Percentiles rank a stretch among this genome's conserved stretches.
phyloP scores from a whole-genome alignment of 768 basidiomycete genomes.

The Suillus tomentosus region DNA sequence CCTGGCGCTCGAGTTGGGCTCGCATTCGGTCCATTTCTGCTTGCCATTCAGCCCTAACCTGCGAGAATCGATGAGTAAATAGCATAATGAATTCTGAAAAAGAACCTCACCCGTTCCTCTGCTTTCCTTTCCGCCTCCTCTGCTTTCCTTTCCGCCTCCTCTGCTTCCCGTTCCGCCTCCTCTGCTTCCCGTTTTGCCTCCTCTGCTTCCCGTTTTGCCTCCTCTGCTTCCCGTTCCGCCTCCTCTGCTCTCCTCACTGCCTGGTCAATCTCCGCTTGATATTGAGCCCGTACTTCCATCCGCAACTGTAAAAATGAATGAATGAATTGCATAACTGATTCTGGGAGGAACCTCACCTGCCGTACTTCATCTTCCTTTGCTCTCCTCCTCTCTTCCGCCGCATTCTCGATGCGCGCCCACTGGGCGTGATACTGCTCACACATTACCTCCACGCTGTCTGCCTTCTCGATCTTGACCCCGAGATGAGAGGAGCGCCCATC shows the following conservation, averaged over 20 bases:
- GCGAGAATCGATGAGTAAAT: neutral
- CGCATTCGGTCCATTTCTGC: neutral
- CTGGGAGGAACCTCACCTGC: neutral
- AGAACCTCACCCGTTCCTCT: neutral
- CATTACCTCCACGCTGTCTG: neutral
- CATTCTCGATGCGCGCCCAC: neutral
- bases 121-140: neutral
- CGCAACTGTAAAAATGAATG: neutral
- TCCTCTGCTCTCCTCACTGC: neutral
- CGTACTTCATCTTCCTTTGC: neutral
- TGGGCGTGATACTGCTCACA: neutral
- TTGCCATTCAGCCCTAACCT: neutral
- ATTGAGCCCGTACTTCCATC: neutral
- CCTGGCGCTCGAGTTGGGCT: neutral
- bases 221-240: neutral
- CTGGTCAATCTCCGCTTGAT: neutral
- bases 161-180: neutral
- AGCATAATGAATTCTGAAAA: neutral
- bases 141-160: neutral
- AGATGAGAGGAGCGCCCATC: neutral
- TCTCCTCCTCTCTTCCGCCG: neutral
- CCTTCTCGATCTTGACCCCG: neutral
- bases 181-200: no score
- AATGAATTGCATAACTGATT: neutral
- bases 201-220: neutral